Evolutionary conservation across 2,329 filamentous ascomycete genomes (phyloP).

Genomic region (Colletotrichum lentis): DNA sequence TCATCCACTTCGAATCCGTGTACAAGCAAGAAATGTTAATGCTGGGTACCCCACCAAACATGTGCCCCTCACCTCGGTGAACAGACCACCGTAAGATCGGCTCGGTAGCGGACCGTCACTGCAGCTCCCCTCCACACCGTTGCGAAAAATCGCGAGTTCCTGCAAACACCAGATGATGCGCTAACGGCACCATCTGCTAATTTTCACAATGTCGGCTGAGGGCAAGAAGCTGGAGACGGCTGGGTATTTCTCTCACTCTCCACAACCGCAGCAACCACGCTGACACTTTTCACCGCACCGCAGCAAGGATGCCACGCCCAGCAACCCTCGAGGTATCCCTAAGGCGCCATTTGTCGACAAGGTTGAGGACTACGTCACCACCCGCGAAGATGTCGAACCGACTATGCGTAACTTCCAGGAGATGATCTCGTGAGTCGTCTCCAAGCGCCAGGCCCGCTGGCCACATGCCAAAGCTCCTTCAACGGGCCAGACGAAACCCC

Average conservation of each 20-base stretch:
- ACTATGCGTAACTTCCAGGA: constrained; percentile 87
- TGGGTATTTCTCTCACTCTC: background rate
- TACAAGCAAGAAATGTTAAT: no score
- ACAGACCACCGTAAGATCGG: constrained; percentile 33
- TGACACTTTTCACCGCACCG: constrained; percentile 7
- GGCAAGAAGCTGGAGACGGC: constrained; percentile 33
- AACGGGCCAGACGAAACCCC: constrained; percentile 1
- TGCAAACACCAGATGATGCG: constrained; percentile 33
- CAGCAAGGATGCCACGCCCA: constrained; percentile 63
- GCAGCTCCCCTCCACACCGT: constrained; percentile 37
- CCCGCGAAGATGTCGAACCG: constrained; percentile 79
- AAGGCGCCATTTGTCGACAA: constrained; percentile 86
- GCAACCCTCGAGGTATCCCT: constrained; percentile 85
- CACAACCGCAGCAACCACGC: background rate
- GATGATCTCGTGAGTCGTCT: constrained; percentile 82
- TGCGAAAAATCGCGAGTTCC: constrained; percentile 36
- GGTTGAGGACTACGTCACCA: constrained; percentile 86
- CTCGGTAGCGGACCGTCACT: constrained; percentile 34
- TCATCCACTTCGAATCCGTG: no score
- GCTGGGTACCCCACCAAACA: background rate
- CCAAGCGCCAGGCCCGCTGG: background rate
- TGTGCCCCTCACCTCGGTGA: constrained; percentile 37
- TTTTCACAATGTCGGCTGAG: constrained; percentile 31
- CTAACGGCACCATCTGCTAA: constrained; percentile 25
- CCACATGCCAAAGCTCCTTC: background rate